phyloP scores from a whole-genome alignment of 116 monocot genomes.

The Iris pallida region DNA sequence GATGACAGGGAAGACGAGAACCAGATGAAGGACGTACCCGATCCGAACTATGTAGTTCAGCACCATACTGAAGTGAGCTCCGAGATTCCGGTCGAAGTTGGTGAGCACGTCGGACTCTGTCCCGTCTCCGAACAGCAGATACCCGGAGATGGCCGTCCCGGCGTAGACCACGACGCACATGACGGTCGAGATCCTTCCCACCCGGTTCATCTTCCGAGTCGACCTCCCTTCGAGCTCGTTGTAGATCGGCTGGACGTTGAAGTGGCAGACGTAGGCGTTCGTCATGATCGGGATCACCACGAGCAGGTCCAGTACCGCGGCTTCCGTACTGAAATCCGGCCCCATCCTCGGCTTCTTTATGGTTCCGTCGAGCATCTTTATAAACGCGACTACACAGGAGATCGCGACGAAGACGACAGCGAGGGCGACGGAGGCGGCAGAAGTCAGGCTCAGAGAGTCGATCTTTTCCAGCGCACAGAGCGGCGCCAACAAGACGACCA shows the following conservation, averaged over 20 bases:
- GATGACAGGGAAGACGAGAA: conserved; percentile 87
- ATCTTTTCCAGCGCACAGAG: conserved; percentile 77
- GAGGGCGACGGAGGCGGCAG: conserved; percentile 76
- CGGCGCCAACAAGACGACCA: conserved; percentile 64
- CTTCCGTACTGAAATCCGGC: conserved; percentile 57
- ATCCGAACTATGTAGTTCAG: conserved; percentile 77
- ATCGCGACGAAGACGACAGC: conserved; percentile 78
- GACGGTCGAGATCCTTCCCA: conserved; percentile 63
- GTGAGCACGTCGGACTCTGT: conserved; percentile 85
- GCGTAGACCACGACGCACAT: conserved; percentile 70
- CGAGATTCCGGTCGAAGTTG: conserved; percentile 81
- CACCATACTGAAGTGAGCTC: conserved; percentile 51
- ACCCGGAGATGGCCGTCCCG: conserved; percentile 80
- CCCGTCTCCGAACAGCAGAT: conserved; percentile 74
- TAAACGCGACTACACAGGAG: conserved; percentile 49
- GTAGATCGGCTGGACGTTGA: conserved; percentile 93
- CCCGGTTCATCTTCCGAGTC: conserved; percentile 68
- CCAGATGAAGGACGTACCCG: conserved; percentile 82
- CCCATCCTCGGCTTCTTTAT: conserved; percentile 54
- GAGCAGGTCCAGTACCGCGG: conserved; percentile 64
- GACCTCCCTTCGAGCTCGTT: conserved; percentile 77
- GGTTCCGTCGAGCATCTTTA: conserved; percentile 55
- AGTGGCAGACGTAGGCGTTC: conserved; percentile 95
- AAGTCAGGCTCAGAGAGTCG: conserved; percentile 67
- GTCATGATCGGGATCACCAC: conserved; percentile 98